A percentile compares a stretch with the other conserved stretches of the same genome.
Conservation (phyloP, 495 filamentous ascomycete genomes). For the Tuber aestivum region DNA sequence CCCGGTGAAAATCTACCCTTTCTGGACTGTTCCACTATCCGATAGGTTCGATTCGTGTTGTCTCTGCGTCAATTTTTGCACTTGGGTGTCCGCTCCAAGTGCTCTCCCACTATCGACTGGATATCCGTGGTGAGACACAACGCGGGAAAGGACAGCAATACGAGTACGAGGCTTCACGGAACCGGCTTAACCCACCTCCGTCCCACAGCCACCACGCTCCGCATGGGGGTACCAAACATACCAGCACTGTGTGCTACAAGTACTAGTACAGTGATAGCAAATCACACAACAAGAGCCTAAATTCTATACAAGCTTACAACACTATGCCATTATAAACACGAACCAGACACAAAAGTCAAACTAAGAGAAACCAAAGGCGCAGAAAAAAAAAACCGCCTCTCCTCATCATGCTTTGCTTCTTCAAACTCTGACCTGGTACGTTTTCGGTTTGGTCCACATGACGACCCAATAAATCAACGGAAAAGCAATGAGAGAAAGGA, state of each 20-base stretch:
- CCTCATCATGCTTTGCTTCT: slow-evolving; percentile 4
- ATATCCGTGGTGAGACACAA: background rate
- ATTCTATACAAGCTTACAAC: background rate
- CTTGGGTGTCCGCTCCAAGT: background rate
- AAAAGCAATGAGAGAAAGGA: slow-evolving; percentile 14
- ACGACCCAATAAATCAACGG: background rate
- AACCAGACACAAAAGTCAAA: background rate
- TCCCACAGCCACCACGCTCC: background rate
- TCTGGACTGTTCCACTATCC: background rate
- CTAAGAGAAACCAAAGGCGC: background rate
- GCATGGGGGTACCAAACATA: background rate
- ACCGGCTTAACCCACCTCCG: background rate
- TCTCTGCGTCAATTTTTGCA: background rate
- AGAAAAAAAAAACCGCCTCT: slow-evolving; percentile 16
- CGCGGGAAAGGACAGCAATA: background rate
- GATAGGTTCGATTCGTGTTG: background rate
- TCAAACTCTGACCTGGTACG: background rate
- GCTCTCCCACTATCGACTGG: background rate
- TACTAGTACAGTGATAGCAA: background rate
- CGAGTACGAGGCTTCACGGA: background rate
- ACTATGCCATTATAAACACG: background rate
- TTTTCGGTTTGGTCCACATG: background rate
- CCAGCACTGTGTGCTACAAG: background rate
- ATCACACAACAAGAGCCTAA: background rate
- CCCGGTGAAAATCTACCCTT: background rate